phyloP scores from a whole-genome alignment of 306 rosid genomes.

The Inga leiocalycina region DNA sequence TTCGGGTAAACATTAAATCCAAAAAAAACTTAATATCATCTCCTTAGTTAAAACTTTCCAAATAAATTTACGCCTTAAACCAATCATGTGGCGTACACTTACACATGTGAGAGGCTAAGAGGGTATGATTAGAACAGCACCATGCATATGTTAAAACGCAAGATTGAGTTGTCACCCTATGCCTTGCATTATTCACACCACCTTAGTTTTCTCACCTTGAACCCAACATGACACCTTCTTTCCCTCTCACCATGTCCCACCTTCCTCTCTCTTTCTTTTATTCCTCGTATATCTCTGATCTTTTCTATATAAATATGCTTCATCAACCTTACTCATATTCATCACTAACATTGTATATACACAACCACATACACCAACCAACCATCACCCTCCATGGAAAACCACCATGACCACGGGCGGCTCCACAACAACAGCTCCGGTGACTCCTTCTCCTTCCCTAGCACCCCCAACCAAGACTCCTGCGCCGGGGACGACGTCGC shows the following conservation, averaged over 20 bases:
- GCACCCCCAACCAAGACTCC: slow-evolving; percentile 60
- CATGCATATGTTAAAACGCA: neutral
- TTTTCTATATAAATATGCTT: neutral
- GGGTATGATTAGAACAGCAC: slow-evolving; percentile 24
- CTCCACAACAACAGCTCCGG: slow-evolving; percentile 39
- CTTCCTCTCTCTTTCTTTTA: neutral
- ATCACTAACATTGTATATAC: neutral
- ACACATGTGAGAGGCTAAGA: neutral
- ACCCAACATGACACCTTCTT: neutral
- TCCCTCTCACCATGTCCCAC: slow-evolving; percentile 1
- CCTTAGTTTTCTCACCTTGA: neutral
- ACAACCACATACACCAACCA: neutral
- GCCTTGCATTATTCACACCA: slow-evolving; percentile 18
- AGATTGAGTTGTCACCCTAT: slow-evolving; percentile 16
- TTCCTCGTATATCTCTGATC: neutral
- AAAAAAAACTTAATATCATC: too few species aligned
- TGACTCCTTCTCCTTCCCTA: slow-evolving; percentile 73
- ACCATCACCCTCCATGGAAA: slow-evolving; percentile 39
- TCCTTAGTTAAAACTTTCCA: too few species aligned
- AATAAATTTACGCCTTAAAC: too few species aligned
- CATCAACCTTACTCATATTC: neutral
- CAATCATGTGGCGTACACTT: neutral
- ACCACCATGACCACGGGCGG: slow-evolving; percentile 3
- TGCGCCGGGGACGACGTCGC: neutral
- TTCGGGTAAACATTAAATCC: fast-evolving